phyloP scores from a whole-genome alignment of 106 monocot species.

The Hemerocallis citrina region DNA sequence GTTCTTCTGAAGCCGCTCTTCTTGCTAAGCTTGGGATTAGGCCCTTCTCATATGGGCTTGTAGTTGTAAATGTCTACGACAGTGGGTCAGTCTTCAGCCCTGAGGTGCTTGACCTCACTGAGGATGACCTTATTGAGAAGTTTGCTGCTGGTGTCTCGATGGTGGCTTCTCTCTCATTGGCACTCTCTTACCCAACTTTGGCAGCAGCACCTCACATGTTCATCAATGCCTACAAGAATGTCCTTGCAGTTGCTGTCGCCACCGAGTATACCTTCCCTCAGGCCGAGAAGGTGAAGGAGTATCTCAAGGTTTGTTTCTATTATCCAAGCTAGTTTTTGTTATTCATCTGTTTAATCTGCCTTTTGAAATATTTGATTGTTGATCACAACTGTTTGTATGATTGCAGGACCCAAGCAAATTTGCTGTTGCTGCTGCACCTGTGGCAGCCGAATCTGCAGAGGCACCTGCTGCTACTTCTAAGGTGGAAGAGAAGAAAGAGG shows the following conservation, averaged over 20 bases:
- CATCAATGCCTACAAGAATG: conserved; percentile 85
- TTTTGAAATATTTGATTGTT: no score
- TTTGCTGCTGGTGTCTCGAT: conserved; percentile 63
- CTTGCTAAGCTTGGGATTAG: conserved; percentile 89
- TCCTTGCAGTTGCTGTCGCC: conserved; percentile 65
- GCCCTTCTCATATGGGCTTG: conserved; percentile 90
- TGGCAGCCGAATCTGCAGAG: no score
- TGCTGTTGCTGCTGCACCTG: no score
- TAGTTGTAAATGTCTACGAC: conserved; percentile 57
- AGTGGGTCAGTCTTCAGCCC: conserved; percentile 79
- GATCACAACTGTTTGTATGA: no score
- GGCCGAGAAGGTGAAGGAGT: conserved; percentile 81
- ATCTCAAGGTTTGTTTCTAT: conserved; percentile 40
- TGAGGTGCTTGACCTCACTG: conserved; percentile 71
- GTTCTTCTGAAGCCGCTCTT: conserved; percentile 85
- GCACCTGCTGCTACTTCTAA: no score
- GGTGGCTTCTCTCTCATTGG: conserved; percentile 66
- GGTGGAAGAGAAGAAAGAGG: no score
- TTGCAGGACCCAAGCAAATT: no score
- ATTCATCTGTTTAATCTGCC: no score
- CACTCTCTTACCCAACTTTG: conserved; percentile 62
- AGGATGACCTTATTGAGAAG: conserved; percentile 73
- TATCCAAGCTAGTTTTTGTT: no score
- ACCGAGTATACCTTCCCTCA: conserved; percentile 79
- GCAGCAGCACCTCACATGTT: conserved; percentile 87